A percentile compares a stretch with the other conserved stretches of the same genome.
Evolutionary conservation across 2,329 filamentous ascomycete species (phyloP).

Genomic region (Chaetomium strumarium): DNA sequence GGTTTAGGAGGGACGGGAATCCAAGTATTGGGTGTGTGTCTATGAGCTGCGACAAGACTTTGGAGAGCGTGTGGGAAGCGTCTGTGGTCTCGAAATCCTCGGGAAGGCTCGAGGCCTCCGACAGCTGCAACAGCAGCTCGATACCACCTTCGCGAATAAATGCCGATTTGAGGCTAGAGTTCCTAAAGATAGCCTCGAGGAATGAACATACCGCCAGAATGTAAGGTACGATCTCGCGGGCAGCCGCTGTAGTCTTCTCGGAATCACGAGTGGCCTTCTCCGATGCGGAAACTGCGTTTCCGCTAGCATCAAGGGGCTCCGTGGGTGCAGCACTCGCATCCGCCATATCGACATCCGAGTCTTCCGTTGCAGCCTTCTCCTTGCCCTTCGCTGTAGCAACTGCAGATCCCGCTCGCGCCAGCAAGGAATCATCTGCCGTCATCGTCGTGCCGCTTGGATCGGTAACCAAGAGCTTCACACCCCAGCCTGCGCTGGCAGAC

Average conservation of each 20-base stretch:
- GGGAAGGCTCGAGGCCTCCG: slow-evolving; percentile 73
- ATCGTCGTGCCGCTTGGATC: slow-evolving; percentile 52
- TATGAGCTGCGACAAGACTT: slow-evolving; percentile 69
- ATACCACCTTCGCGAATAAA: slow-evolving; percentile 78
- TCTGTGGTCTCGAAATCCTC: slow-evolving; percentile 63
- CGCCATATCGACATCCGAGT: slow-evolving; percentile 60
- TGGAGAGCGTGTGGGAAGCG: slow-evolving; percentile 64
- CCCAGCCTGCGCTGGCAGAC: slow-evolving; percentile 63
- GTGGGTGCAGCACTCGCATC: slow-evolving; percentile 36
- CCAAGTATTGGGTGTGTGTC: slow-evolving; percentile 77
- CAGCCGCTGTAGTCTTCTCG: slow-evolving; percentile 16
- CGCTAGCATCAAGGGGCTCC: not conserved
- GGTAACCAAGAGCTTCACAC: slow-evolving; percentile 68
- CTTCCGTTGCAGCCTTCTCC: slow-evolving; percentile 31
- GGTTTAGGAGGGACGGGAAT: slow-evolving; percentile 72
- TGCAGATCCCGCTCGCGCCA: slow-evolving; percentile 22
- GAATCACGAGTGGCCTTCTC: not conserved
- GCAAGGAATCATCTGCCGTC: slow-evolving; percentile 46
- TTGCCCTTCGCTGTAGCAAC: slow-evolving; percentile 36
- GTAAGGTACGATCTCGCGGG: slow-evolving; percentile 55
- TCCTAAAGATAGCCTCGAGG: slow-evolving; percentile 66
- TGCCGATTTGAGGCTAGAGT: slow-evolving; percentile 61
- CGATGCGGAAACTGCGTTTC: slow-evolving; percentile 1
- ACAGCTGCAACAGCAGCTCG: slow-evolving; percentile 77
- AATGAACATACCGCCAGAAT: slow-evolving; percentile 73